Base-by-base conservation (phyloP, 2,329 filamentous ascomycete genomes). In the Aspergillus texensis region DNA sequence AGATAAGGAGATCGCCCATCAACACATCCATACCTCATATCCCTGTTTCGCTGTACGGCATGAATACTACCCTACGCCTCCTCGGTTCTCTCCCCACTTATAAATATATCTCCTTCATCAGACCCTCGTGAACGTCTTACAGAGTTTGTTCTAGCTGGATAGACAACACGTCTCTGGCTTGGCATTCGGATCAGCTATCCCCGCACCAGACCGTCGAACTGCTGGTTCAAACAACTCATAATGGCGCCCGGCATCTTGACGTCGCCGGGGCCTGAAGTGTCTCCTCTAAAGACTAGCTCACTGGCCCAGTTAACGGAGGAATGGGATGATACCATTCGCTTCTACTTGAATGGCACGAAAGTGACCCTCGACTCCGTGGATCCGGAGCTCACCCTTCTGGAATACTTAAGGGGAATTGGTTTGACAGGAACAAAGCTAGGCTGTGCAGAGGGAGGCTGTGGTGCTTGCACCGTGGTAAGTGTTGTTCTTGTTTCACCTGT, bases 361-460 rank as follows among this genome's bases (percentile, higher is more conserved):
- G 91, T 98, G 19, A 87, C 90, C 1, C 82, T 99, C 19, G 94
- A 97, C 69, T 86, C 92, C 14, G 88, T 95, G 58, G 94, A 98
- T 73, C 95, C 95, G 0, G 94, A 98, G 75, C 84, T 94, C 55
- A 99, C 95, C 0, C 84, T 99, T 36, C 83, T 99, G 8, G 94
- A 98, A 77, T 99, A 98, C 72, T 84, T 99, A 45, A 87, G 95
- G 66, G 94, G 94, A 24, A 91, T 98, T 74, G 95, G 95, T 0
- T 82, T 98, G 70, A 98, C 94, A 5, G 95, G 95, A 16, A 98
- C 95, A 14, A 99, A 99, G 79, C 85, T 98, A 79, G 95, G 95
- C 55, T 99, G 95, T 80, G 93, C 93, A 57, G 95, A 99, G 82
- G 95, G 95, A 66, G 95, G 95, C 2, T 99, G 95, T 74, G 95